phyloP scores from a whole-genome alignment of 192 early-diverging fungal genomes.

The Coemansia sp. region DNA sequence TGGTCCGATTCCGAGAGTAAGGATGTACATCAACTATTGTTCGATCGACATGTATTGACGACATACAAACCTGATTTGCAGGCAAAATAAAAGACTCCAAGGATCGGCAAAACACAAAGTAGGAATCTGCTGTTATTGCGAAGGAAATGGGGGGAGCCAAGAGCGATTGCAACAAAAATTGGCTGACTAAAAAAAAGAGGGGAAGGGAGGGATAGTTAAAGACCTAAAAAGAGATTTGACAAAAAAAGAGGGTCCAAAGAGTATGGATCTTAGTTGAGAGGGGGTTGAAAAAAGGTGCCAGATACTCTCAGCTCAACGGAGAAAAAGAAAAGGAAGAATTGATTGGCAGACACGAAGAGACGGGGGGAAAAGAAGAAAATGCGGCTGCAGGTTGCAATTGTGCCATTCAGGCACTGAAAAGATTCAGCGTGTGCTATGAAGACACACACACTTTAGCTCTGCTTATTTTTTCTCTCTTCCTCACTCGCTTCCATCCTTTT shows the following conservation, averaged over 20 bases:
- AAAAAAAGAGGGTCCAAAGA: not conserved
- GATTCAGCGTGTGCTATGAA: not conserved
- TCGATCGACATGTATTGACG: not conserved
- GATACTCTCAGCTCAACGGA: too few relatives aligned
- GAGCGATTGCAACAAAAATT: too few relatives aligned
- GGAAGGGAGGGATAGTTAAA: not conserved
- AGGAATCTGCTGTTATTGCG: not conserved
- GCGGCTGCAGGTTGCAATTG: not conserved
- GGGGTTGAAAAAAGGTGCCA: not conserved
- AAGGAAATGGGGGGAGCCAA: not conserved
- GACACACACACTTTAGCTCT: not conserved
- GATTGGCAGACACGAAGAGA: not conserved
- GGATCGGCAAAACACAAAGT: not conserved
- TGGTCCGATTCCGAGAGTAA: not conserved
- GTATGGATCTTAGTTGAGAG: not conserved
- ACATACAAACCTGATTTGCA: not conserved
- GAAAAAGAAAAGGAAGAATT: too few relatives aligned
- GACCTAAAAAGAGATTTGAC: not conserved
- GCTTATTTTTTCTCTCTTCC: constrained; percentile 1
- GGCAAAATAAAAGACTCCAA: not conserved
- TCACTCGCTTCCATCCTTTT: not conserved
- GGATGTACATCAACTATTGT: not conserved
- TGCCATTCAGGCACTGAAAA: too few relatives aligned
- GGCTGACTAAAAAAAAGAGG: not conserved
- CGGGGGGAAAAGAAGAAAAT: not conserved